Evolutionary conservation across 108 stramenopile genomes (phyloP), one percentile per base, ranked within the genome.

Genomic region (Pseudonitzschia pungens): DNA sequence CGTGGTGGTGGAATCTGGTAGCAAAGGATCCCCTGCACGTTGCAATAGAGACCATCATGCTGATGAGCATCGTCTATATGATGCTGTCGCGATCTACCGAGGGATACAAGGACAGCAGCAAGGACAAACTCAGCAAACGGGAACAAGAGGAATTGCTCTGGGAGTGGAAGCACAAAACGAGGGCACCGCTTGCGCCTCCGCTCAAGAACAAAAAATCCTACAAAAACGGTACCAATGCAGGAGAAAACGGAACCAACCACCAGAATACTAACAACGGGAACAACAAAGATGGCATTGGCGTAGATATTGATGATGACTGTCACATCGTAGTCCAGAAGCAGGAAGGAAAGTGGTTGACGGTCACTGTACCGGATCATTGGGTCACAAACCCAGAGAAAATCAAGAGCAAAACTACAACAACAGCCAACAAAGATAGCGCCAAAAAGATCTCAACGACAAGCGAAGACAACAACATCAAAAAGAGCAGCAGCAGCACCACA

Each of bases 31-130:
- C 98, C 3, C 63, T 95, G 32, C 99, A 99, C 74, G 93, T 99
- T 8, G 71, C 97, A 6, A 89, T 99, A 31, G 99, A 99, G 85
- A 99, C 98, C 0, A 77, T 89, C 0, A 79, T 99, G 67, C 80
- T 99, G 20, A 72, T 83, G 22, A 85, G 96, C 63, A 88, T 98
- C 40, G 58, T 98, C 1, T 91, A 85, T 74, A 74, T 99, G 62
- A 53, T 98, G 15, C 65, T 98, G 18, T 76, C 79, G 56, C 66
- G 87, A 70, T 71, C 80, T 20, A 82, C 77, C 22, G 88, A 91
- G 55, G 80, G 80, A 74, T 77, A 79, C 54, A 33, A 78, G 63
- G 71, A 80, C 20, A 63, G 72, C 50, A 78, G 80, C 43, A 85
- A 83, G 63, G 87, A 81, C 45, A 77, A 71, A 56, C 76, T 91